Evolutionary conservation across 2,329 filamentous ascomycete genomes (phyloP).

Genomic region (Fonsecaea nubica): DNA sequence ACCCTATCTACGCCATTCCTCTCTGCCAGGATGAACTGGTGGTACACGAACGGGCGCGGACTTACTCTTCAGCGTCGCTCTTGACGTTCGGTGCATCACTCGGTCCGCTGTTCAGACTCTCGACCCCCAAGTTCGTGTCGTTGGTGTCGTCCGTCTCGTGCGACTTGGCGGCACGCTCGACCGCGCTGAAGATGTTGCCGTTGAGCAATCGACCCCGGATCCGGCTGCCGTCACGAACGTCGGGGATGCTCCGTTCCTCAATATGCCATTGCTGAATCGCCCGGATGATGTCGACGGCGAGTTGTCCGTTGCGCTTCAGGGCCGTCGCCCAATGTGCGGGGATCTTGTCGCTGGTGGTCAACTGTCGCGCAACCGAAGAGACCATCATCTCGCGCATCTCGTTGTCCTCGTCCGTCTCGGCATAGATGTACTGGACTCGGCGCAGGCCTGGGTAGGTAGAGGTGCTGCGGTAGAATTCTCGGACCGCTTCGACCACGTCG

Average conservation of each 20-base stretch:
- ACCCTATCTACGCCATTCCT: background rate
- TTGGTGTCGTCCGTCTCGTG: constrained; percentile 25
- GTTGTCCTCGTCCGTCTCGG: constrained; percentile 56
- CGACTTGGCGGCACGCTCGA: constrained; percentile 35
- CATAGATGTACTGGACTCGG: constrained; percentile 61
- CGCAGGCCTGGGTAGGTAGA: constrained; percentile 60
- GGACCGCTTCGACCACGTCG: constrained; percentile 58
- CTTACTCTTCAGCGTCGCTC: constrained; percentile 37
- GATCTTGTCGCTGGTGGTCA: constrained; percentile 58
- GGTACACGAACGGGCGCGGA: constrained; percentile 20
- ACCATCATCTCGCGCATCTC: constrained; percentile 60
- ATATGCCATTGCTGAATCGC: constrained; percentile 62
- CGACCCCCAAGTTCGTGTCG: constrained; percentile 32
- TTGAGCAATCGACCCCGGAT: constrained; percentile 31
- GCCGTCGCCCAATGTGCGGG: constrained; percentile 63
- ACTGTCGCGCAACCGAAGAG: constrained; percentile 56
- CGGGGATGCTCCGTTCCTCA: constrained; percentile 56
- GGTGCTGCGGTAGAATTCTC: constrained; percentile 60
- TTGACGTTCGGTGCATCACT: constrained; percentile 33
- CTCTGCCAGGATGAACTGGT: background rate
- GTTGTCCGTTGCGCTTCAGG: constrained; percentile 60
- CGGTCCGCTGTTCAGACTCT: constrained; percentile 31
- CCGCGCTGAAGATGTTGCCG: constrained; percentile 33
- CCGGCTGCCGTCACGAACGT: constrained; percentile 49
- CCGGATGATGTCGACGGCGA: constrained; percentile 62